Evolutionary conservation across 2,329 filamentous ascomycete species (phyloP), one percentile per base, ranked within the genome.

Genomic region (Fusarium austroafricanum): DNA sequence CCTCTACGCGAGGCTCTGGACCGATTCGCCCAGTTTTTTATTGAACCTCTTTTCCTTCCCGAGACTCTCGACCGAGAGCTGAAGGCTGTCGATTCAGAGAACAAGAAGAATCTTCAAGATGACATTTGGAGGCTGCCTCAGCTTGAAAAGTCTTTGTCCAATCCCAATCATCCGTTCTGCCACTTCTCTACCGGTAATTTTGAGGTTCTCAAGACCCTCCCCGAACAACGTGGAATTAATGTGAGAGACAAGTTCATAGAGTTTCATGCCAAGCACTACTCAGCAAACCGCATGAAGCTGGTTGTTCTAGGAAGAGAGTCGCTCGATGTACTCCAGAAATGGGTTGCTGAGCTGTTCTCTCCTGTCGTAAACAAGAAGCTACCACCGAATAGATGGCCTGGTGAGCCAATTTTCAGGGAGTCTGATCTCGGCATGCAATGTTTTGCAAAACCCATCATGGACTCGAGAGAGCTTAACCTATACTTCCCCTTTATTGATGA

Each of bases 81-180:
- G 65, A 89, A 87, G 69, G 94, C 94, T 2, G 94, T 97, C 20
- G 94, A 97, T 75, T 97, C 94, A 7, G 94, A 97, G 79, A 97
- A 97, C 82, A 97, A 97, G 86, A 97, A 97, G 86, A 97, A 97
- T 72, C 82, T 97, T 47, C 94, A 97, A 80, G 95, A 89, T 76
- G 94, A 97, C 75, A 87, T 87, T 56, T 97, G 94, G 93, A 89
- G 94, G 17, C 81, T 97, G 67, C 89, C 95, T 74, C 94, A 97
- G 79, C 84, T 97, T 23, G 92, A 93, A 76, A 97, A 97, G 81
- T 91, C 91, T 5, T 82, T 96, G n/a, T 93, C 93, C 4, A 97
- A 95, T 77, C 90, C 92, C 5, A 88, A 90, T 15, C 94, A 97
- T 74, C 94, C 94, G 1, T 97, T 92, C 77, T 92, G 92, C 77